These are phyloP conservation scores for Eudorina sp. DNA, from an alignment of 139 green algal species.

Conservation along the genomic window DNA sequence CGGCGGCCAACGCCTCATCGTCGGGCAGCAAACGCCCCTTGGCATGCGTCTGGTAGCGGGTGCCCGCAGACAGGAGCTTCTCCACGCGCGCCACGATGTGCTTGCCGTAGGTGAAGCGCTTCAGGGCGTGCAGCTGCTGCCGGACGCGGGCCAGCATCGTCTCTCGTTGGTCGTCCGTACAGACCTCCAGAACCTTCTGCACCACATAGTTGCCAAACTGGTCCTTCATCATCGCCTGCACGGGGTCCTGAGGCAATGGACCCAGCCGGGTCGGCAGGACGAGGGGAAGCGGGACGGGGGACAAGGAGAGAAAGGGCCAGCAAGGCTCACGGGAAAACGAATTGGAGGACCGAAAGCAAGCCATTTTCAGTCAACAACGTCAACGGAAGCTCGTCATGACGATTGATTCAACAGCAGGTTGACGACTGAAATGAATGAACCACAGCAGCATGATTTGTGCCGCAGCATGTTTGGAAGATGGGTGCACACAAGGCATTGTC, in stretches of 20 bases:
- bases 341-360: background rate
- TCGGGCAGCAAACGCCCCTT: constrained; percentile 52
- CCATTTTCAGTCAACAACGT: background rate
- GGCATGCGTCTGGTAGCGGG: constrained; percentile 52
- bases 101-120: constrained; percentile 93
- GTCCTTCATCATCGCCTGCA: constrained; percentile 90
- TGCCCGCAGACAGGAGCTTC: constrained; percentile 77
- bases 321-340: background rate
- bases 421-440: no score
- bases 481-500: no score
- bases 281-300: background rate
- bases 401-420: no score
- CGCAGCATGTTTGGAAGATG: no score
- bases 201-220: constrained; percentile 96
- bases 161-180: constrained; percentile 79
- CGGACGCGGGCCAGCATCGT: constrained; percentile 80
- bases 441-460: no score
- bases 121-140: constrained; percentile 83
- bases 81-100: constrained; percentile 94
- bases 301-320: no score
- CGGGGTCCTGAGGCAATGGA: constrained; percentile 54
- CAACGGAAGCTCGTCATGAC: no score
- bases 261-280: background rate
- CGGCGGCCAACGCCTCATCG: constrained; percentile 44
- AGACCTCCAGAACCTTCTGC: constrained; percentile 83